Conservation (phyloP, 306 rosid species). For the Betula pendula region DNA sequence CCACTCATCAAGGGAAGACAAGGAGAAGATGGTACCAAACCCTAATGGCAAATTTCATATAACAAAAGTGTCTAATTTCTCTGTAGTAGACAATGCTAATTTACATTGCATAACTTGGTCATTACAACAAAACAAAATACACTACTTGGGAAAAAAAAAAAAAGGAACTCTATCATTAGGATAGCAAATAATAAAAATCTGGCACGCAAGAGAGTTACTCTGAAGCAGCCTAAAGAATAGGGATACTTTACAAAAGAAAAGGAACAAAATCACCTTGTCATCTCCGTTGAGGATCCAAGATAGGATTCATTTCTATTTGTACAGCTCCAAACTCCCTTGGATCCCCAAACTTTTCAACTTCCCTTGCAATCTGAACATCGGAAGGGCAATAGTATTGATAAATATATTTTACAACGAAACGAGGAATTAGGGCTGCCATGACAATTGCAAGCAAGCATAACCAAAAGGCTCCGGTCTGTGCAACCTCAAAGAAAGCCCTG, state of each 20-base stretch:
- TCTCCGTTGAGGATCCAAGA: conserved; percentile 42
- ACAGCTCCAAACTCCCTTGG: conserved; percentile 44
- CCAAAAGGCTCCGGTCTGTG: conserved; percentile 60
- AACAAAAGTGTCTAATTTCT: conserved; percentile 4
- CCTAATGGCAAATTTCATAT: conserved; percentile 11
- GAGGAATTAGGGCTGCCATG: conserved; percentile 65
- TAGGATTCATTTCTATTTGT: conserved; percentile 75
- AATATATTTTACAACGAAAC: conserved; percentile 54
- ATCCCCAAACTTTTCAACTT: conserved; percentile 56
- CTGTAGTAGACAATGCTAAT: conserved; percentile 31
- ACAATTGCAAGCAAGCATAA: conserved; percentile 59
- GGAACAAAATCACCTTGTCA: conserved; percentile 32
- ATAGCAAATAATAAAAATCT: conserved; percentile 43
- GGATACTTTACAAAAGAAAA: conserved; percentile 46
- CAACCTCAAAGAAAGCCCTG: conserved; percentile 73
- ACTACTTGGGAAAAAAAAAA: conserved; percentile 12
- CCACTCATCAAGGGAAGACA: background rate
- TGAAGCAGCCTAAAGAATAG: conserved; percentile 76
- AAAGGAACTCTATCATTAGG: conserved; percentile 66
- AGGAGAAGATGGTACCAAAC: conserved; percentile 10
- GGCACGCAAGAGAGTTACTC: conserved; percentile 49
- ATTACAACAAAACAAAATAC: conserved; percentile 30
- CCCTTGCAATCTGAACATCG: conserved; percentile 85
- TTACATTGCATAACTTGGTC: conserved; percentile 46
- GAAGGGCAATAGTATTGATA: conserved; percentile 56